These are phyloP conservation scores for Platismatia glauca DNA, from an alignment of 495 filamentous ascomycete genomes.

Conservation along the genomic window DNA sequence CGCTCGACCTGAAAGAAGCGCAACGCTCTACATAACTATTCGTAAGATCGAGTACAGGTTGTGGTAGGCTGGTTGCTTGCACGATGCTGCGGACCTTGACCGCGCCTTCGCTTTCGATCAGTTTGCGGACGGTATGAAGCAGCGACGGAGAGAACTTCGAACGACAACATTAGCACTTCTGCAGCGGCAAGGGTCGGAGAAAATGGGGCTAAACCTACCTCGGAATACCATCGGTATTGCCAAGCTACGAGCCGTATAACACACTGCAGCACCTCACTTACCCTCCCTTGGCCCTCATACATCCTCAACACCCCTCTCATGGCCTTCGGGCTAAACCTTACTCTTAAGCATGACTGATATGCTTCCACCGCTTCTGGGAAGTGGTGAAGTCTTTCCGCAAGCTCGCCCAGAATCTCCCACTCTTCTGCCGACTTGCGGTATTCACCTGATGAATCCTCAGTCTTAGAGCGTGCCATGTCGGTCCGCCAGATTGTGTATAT, in stretches of 20 bases:
- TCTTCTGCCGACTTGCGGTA: constrained; percentile 95
- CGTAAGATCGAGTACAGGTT: constrained; percentile 86
- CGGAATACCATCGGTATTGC: constrained; percentile 99
- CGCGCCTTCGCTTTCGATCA: constrained; percentile 96
- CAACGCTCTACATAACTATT: constrained; percentile 94
- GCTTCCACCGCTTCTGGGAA: constrained; percentile 83
- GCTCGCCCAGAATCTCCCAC: constrained; percentile 93
- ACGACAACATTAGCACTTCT: not conserved
- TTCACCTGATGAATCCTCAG: constrained; percentile 74
- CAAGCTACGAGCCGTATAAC: constrained; percentile 86
- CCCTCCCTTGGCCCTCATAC: constrained; percentile 64
- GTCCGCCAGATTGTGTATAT: constrained; percentile 99
- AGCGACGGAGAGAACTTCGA: constrained; percentile 82
- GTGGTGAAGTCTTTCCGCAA: constrained; percentile 88
- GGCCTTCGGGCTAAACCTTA: constrained; percentile 83
- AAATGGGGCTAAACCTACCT: constrained; percentile 42
- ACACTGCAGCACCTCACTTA: constrained; percentile 63
- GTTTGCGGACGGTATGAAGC: constrained; percentile 72
- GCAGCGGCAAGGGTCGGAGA: not conserved
- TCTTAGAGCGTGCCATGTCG: constrained; percentile 71
- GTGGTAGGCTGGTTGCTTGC: constrained; percentile 86
- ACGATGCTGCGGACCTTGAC: constrained; percentile 96
- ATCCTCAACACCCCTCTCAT: constrained; percentile 73
- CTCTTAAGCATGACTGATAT: constrained; percentile 70
- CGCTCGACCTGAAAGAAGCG: constrained; percentile 87